Percentiles rank a stretch among this genome's conserved stretches.
These are phyloP conservation scores for Pythium sukuiense DNA, from an alignment of 352 stramenopile genomes.

Conservation along the genomic window DNA sequence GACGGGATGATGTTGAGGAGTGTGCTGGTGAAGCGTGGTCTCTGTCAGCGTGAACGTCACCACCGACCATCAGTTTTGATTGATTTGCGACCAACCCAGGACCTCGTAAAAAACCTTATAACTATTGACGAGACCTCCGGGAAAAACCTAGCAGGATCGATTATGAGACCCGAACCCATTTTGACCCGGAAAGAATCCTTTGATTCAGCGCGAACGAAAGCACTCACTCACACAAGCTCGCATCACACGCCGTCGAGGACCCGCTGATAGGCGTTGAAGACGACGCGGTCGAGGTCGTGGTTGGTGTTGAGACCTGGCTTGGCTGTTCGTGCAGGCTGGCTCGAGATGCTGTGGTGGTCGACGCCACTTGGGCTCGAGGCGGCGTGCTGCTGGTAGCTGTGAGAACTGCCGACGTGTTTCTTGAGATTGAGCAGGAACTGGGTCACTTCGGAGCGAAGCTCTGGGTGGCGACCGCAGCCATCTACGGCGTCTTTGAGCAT, in stretches of 20 bases:
- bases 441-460: constrained; percentile 58
- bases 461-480: constrained; percentile 45
- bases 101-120: neutral
- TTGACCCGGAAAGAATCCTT: too few species aligned
- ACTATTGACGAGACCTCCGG: neutral
- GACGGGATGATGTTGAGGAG: too few species aligned
- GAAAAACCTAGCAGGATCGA: too few species aligned
- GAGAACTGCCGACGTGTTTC: constrained; percentile 41
- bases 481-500: constrained; percentile 50
- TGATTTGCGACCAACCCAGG: too few species aligned
- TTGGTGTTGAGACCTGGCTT: constrained; percentile 3
- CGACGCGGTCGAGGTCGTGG: constrained; percentile 19
- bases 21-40: too few species aligned
- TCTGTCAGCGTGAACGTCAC: too few species aligned
- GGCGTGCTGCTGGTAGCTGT: constrained; percentile 18
- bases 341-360: neutral
- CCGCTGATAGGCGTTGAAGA: constrained; percentile 22
- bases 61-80: too few species aligned
- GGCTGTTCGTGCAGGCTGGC: neutral
- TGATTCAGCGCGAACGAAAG: too few species aligned
- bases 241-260: constrained; percentile 15
- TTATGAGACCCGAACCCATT: too few species aligned
- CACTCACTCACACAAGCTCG: too few species aligned
- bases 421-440: constrained; percentile 73
- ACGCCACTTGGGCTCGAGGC: constrained; percentile 9